These are phyloP conservation scores for Spatholobus suberectus DNA, from an alignment of 306 rosid species.

Conservation along the genomic window DNA sequence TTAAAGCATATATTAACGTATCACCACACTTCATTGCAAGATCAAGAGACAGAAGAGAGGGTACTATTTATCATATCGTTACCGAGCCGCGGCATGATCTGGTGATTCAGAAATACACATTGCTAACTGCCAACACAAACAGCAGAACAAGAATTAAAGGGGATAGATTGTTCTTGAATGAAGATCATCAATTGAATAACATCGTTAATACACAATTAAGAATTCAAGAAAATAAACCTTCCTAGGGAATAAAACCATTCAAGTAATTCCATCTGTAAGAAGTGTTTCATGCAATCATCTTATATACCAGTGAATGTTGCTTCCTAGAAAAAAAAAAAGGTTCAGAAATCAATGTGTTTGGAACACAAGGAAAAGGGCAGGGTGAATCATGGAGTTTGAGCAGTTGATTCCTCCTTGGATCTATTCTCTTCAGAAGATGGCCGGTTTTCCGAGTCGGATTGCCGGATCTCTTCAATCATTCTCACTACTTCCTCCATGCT, in stretches of 20 bases:
- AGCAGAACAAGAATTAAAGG: not conserved
- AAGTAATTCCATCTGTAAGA: conserved; percentile 41
- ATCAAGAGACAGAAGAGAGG: not conserved
- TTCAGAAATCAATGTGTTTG: conserved; percentile 40
- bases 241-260: conserved; percentile 35
- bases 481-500: conserved; percentile 90
- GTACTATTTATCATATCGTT: conserved; percentile 2
- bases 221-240: conserved; percentile 49
- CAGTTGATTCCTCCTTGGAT: conserved; percentile 80
- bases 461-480: conserved; percentile 95
- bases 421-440: conserved; percentile 92
- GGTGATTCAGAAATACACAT: not conserved
- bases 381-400: conserved; percentile 71
- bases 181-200: conserved; percentile 62
- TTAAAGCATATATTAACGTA: not conserved
- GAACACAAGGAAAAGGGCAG: conserved; percentile 28
- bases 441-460: conserved; percentile 95
- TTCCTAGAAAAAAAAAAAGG: conserved; percentile 46
- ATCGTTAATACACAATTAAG: conserved; percentile 52
- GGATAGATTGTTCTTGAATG: conserved; percentile 40
- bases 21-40: not conserved
- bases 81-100: not conserved
- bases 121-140: not conserved
- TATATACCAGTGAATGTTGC: conserved; percentile 49
- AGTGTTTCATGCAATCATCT: conserved; percentile 47